Percentiles rank a stretch among this genome's conserved stretches.
phyloP scores from a whole-genome alignment of 768 basidiomycete genomes.

The Serpula lacrymans region DNA sequence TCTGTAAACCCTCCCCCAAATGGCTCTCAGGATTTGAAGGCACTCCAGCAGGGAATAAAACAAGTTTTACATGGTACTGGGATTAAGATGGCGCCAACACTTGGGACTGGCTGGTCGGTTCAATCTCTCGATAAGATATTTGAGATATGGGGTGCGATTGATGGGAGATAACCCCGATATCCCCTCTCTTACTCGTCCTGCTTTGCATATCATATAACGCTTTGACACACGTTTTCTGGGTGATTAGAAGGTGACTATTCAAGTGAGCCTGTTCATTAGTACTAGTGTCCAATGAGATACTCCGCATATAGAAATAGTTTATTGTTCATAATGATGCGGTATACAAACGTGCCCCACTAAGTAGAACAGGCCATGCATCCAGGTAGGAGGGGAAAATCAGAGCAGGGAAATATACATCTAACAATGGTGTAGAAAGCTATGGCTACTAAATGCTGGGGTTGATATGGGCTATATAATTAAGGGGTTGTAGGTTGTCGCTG shows the following conservation, averaged over 20 bases:
- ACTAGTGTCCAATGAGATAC: no score
- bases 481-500: constrained; percentile 13
- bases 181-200: no score
- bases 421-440: not conserved
- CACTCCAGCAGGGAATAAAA: constrained; percentile 61
- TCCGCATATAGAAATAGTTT: no score
- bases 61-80: constrained; percentile 88
- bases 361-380: not conserved
- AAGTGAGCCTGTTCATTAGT: no score
- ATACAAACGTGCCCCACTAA: no score
- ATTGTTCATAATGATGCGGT: no score
- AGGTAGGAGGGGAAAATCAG: not conserved
- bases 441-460: not conserved
- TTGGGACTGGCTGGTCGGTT: constrained; percentile 74
- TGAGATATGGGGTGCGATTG: constrained; percentile 44
- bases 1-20: constrained; percentile 45
- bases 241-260: no score
- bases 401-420: constrained; percentile 2
- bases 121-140: constrained; percentile 66
- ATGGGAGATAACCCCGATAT: no score
- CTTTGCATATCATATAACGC: no score
- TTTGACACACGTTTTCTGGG: no score
- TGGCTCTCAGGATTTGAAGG: constrained; percentile 38
- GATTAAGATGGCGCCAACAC: constrained; percentile 66
- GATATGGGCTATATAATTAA: constrained; percentile 9